Evolutionary conservation across 2,329 filamentous ascomycete species (phyloP).

Genomic region (Epichloe festucae): DNA sequence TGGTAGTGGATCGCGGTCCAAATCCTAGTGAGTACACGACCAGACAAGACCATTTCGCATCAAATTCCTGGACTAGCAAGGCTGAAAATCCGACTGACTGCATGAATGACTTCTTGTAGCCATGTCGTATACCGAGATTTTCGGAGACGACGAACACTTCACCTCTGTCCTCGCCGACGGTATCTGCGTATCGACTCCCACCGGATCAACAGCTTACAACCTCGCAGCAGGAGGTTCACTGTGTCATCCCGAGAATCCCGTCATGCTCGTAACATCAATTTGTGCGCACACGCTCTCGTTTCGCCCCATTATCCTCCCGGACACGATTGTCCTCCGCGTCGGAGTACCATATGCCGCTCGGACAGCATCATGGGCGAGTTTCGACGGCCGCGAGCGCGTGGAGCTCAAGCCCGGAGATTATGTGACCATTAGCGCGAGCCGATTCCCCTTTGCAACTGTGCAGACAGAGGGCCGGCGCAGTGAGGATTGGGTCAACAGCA

Average conservation of each 20-base stretch:
- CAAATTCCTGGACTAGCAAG: too few relatives aligned
- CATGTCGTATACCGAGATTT: conserved; percentile 85
- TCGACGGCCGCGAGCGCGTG: conserved; percentile 83
- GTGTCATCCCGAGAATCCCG: conserved; percentile 91
- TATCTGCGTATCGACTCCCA: conserved; percentile 86
- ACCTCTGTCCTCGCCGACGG: conserved; percentile 89
- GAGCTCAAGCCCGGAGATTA: conserved; percentile 70
- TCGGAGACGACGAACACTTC: conserved; percentile 90
- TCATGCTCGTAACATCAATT: conserved; percentile 87
- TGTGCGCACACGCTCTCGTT: conserved; percentile 93
- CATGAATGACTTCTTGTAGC: conserved; percentile 32
- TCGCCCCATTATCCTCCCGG: conserved; percentile 88
- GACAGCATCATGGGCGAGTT: conserved; percentile 90
- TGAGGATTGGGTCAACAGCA: conserved; percentile 75
- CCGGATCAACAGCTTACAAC: conserved; percentile 90
- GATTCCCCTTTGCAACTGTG: conserved; percentile 70
- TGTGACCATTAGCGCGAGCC: conserved; percentile 68
- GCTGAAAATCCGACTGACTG: background rate
- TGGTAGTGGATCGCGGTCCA: conserved; percentile 90
- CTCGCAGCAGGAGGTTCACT: conserved; percentile 89
- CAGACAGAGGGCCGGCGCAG: conserved; percentile 54
- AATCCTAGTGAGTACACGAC: conserved; percentile 58
- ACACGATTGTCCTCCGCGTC: conserved; percentile 85
- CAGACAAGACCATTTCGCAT: too few relatives aligned
- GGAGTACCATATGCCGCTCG: conserved; percentile 92